Base-by-base conservation (phyloP, 1,284 basidiomycete species). In the Ustilago vetiveriae region DNA sequence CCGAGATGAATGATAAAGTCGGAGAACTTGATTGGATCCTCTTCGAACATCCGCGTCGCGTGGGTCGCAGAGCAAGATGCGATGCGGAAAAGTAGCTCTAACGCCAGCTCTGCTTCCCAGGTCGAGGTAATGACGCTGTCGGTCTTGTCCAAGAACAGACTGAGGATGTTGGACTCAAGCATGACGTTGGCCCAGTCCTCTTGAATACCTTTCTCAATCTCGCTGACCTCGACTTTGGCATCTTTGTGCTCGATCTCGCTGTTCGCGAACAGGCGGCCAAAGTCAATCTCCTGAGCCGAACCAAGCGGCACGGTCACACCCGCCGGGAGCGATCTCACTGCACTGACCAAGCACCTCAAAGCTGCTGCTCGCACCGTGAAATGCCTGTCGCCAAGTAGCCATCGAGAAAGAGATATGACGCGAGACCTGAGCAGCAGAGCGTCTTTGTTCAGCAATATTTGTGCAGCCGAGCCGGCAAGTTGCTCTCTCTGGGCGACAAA, bases 341-440 rank as follows among this genome's bases (percentile, higher is more conserved):
- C 59, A 16, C 52, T 36, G 10, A 29, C 48, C 9, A 76, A 48
- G 23, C 72, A 76, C 10, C 59, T 22, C 36, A 72, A 48, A 8
- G 76, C 76, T 10, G 76, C 76, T 11, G 48, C 42, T 24, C 70
- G 57, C 8, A 78, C 76, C 22, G 69, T 73, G 29, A 67, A 66
- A 26, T 78, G 66, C 21, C 76, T 60, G 38, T 78, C 76, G 8
- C 56, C 52, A 17, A 78, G 52, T 9, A 75, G 62, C 60, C 65
- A 76, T 38, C 72, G 53, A 5, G 76, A 60, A n/a, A 54, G 50
- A 14, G 72, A 53, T 33, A 78, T 48, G 41, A 52, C 43, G 10
- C 65, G 46, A 3, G 64, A 64, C 33, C 58, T 39, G 8, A 55
- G 46, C 36, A 58, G 37, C 33, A 63, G 13, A 21, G 40, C 47